These are phyloP conservation scores for Saccharomycopsis schoenii DNA, from an alignment of 805 yeast species.

Conservation along the genomic window DNA sequence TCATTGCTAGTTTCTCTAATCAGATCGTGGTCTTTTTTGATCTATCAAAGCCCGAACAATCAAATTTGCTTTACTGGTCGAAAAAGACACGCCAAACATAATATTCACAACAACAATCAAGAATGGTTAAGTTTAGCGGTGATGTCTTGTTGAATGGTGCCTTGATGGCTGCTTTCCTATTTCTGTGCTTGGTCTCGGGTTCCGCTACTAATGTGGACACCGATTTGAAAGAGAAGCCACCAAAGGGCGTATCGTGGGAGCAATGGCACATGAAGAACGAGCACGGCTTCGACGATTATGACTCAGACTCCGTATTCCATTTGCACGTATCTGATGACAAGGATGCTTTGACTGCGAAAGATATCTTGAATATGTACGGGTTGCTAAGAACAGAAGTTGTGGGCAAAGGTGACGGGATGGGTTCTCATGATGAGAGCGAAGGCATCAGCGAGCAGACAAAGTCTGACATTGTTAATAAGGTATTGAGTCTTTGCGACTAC, in stretches of 20 bases:
- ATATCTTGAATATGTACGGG: conserved; percentile 77
- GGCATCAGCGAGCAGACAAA: conserved; percentile 46
- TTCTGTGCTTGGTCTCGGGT: background rate
- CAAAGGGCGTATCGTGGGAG: conserved; percentile 59
- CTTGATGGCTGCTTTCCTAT: background rate
- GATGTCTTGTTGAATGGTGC: background rate
- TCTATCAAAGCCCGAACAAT: no score
- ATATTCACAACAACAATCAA: background rate
- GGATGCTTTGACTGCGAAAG: conserved; percentile 46
- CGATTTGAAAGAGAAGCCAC: conserved; percentile 30
- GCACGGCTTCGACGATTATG: conserved; percentile 68
- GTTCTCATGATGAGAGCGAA: conserved; percentile 59
- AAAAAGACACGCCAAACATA: background rate
- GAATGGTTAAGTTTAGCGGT: background rate
- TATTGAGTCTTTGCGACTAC: conserved; percentile 50
- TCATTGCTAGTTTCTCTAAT: no score
- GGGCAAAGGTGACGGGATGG: conserved; percentile 89
- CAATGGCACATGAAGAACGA: conserved; percentile 88
- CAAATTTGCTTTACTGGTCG: background rate
- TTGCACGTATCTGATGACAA: conserved; percentile 63
- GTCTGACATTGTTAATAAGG: conserved; percentile 41
- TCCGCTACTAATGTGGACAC: conserved; percentile 12
- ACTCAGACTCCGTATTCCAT: conserved; percentile 65
- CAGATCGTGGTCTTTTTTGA: no score
- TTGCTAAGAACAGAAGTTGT: conserved; percentile 58